phyloP scores from a whole-genome alignment of 108 stramenopile species.

The Asterionellopsis glacialis region DNA sequence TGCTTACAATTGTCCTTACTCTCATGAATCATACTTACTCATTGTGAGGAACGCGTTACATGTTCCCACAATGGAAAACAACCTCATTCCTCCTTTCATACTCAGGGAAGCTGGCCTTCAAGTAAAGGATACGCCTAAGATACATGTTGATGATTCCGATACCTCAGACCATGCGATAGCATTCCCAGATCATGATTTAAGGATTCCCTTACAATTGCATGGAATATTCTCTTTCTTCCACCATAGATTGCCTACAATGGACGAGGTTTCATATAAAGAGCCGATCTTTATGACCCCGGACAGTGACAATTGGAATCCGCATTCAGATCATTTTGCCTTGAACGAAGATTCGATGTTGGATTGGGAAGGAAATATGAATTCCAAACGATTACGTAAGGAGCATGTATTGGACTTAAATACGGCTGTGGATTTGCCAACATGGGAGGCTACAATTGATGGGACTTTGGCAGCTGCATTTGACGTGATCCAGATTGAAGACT shows the following conservation, averaged over 20 bases:
- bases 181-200: not conserved
- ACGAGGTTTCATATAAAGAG: slow-evolving; percentile 10
- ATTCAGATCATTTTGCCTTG: slow-evolving; percentile 7
- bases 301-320: slow-evolving; percentile 20
- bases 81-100: slow-evolving; percentile 35
- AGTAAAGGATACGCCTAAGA: slow-evolving; percentile 33
- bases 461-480: no score
- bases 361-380: no score
- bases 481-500: no score
- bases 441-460: no score
- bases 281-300: slow-evolving; percentile 15
- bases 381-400: no score
- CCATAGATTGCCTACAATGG: slow-evolving; percentile 3
- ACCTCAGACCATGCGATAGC: slow-evolving; percentile 1
- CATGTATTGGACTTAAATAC: no score
- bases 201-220: slow-evolving; percentile 6
- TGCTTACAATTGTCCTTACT: slow-evolving; percentile 14
- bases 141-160: slow-evolving; percentile 3
- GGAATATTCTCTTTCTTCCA: slow-evolving; percentile 28
- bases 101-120: slow-evolving; percentile 20
- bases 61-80: slow-evolving; percentile 29
- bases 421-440: no score
- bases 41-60: slow-evolving; percentile 27
- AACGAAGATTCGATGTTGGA: slow-evolving; percentile 19
- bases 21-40: slow-evolving; percentile 5